Evolutionary conservation across 768 basidiomycete genomes (phyloP).

Genomic region (Tylopilus intermedius): DNA sequence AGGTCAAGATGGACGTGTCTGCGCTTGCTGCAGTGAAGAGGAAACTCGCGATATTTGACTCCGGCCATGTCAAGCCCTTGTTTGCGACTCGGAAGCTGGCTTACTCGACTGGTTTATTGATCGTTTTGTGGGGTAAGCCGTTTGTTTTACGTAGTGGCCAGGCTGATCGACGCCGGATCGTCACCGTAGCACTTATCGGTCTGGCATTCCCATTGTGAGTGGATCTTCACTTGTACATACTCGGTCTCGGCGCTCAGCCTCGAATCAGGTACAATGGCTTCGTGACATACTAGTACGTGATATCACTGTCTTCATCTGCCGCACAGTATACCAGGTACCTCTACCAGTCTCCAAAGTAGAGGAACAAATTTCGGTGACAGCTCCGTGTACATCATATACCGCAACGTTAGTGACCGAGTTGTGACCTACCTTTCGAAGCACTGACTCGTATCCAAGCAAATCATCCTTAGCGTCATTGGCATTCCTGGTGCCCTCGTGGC

Average conservation of each 20-base stretch:
- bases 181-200: conserved; percentile 58
- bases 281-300: conserved; percentile 46
- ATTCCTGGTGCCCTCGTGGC: conserved; percentile 55
- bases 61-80: conserved; percentile 41
- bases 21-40: conserved; percentile 36
- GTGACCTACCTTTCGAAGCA: background rate
- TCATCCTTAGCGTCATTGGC: conserved; percentile 53
- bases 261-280: conserved; percentile 43
- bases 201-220: conserved; percentile 66
- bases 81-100: conserved; percentile 50
- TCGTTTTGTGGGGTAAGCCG: conserved; percentile 46
- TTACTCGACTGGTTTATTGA: conserved; percentile 46
- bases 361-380: conserved; percentile 69
- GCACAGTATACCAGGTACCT: background rate
- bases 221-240: background rate
- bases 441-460: conserved; percentile 35
- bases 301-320: background rate
- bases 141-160: background rate
- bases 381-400: conserved; percentile 66
- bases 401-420: conserved; percentile 44
- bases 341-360: conserved; percentile 51
- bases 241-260: background rate
- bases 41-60: conserved; percentile 36
- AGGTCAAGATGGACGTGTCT: conserved; percentile 31
- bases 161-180: background rate